Evolutionary conservation across 106 monocot genomes (phyloP).

Genomic region (Dendrobium catenatum): DNA sequence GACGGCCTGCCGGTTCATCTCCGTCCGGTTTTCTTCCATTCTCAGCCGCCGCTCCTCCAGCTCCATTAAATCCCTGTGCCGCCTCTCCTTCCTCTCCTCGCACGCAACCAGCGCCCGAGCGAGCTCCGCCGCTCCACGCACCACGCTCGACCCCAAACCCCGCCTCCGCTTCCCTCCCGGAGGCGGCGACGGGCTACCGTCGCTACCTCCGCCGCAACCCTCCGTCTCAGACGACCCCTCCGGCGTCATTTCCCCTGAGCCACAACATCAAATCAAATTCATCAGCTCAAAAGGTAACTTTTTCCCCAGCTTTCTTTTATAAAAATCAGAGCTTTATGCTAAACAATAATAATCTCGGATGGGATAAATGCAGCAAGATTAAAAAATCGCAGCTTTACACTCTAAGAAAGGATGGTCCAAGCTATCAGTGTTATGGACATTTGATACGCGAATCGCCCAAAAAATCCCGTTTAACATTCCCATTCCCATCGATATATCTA

Average conservation of each 20-base stretch:
- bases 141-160: slow-evolving; percentile 51
- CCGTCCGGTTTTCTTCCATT: slow-evolving; percentile 56
- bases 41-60: slow-evolving; percentile 73
- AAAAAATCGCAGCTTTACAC: not conserved
- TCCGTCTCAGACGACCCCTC: slow-evolving; percentile 10
- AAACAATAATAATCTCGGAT: not conserved
- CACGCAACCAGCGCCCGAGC: slow-evolving; percentile 60
- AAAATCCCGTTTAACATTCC: too few species aligned
- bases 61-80: slow-evolving; percentile 70
- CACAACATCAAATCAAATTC: not conserved
- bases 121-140: slow-evolving; percentile 56
- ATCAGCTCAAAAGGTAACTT: not conserved
- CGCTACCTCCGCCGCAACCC: slow-evolving; percentile 15
- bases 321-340: not conserved
- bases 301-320: not conserved
- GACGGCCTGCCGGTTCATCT: slow-evolving; percentile 53
- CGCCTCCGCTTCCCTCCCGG: slow-evolving; percentile 23
- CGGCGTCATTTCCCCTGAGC: not conserved
- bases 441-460: too few species aligned
- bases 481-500: too few species aligned
- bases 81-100: slow-evolving; percentile 73
- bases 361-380: not conserved
- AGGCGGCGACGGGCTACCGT: slow-evolving; percentile 8
- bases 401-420: not conserved
- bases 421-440: not conserved